Evolutionary conservation across 129 eudicot species (phyloP), one percentile per base, ranked within the genome.

Genomic region (Oenanthe sinensis): DNA sequence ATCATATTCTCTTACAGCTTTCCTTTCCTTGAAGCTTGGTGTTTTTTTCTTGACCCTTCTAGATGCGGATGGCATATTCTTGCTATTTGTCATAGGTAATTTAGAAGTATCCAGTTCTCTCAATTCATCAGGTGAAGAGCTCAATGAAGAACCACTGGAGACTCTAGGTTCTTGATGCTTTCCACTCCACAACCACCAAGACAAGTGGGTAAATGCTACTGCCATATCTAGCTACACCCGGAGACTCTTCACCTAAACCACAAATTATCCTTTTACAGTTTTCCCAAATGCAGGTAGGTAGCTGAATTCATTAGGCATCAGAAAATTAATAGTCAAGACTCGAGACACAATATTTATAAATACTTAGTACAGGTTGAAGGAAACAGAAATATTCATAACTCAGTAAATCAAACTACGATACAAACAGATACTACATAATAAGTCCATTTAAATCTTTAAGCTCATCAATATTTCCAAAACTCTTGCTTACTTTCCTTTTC

Each of bases 141-240:
- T 91, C n/a, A 87, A 62, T 28, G 89, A 63, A 4, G 89, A 83
- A 43, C 84, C 81, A 19, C 60, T 79, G 1, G 65, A 37, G 16
- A 75, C 47, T 84, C 87, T 85, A 15, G 93, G 79, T 19, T 89
- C 90, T 87, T 84, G 89, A 70, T 81, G 82, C 77, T 91, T 87
- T 52, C 93, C 85, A 54, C 97, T 83, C 90, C 93, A 87, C 82
- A 85, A 78, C 97, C 91, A 89, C 93, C 91, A 89, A 19, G 93
- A 83, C 17, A 89, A 74, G 75, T 79, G 85, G 43, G 93, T 71
- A 54, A 89, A 85, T 19, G 89, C 86, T 50, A 89, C 82, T 5
- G 97, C 87, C 97, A 91, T 91, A 71, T 77, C 75, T 82, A 60
- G 79, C 79, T 71, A 69, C n/a, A 48, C 81, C 46, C 11, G 28